These are phyloP conservation scores for Neoscytalidium dimidiatum DNA, from an alignment of 2,329 filamentous ascomycete species.

Conservation along the genomic window DNA sequence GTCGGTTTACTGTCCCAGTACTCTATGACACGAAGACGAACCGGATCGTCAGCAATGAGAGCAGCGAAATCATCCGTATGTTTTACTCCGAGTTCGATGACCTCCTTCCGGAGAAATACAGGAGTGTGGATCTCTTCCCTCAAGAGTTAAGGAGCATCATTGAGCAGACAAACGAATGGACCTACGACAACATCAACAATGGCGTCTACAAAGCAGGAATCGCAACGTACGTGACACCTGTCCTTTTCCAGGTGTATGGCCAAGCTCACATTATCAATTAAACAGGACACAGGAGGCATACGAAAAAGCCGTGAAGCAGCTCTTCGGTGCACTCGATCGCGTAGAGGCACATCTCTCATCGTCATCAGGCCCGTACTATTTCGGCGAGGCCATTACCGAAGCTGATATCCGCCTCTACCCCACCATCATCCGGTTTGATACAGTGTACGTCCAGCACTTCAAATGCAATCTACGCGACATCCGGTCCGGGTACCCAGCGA, in stretches of 20 bases:
- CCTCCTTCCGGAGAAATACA: conserved; percentile 47
- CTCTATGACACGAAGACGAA: conserved; percentile 77
- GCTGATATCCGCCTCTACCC: conserved; percentile 55
- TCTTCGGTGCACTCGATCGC: conserved; percentile 53
- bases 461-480: conserved; percentile 86
- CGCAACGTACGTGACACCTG: conserved; percentile 49
- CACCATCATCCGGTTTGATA: conserved; percentile 64
- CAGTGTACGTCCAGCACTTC: conserved; percentile 61
- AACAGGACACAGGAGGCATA: conserved; percentile 51
- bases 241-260: neutral
- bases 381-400: conserved; percentile 58
- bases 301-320: conserved; percentile 45
- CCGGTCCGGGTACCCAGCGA: conserved; percentile 74
- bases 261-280: neutral
- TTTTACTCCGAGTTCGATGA: conserved; percentile 77
- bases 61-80: conserved; percentile 90
- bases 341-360: conserved; percentile 45
- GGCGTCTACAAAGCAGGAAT: conserved; percentile 56
- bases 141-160: conserved; percentile 46
- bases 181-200: conserved; percentile 55
- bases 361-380: conserved; percentile 49
- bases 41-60: conserved; percentile 88
- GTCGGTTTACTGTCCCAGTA: conserved; percentile 84
- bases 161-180: conserved; percentile 54
- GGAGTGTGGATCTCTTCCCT: conserved; percentile 47